A percentile compares a stretch with the other conserved stretches of the same genome.
These are phyloP conservation scores for Wallacemonas sp. DNA, from an alignment of 208 protist genomes.

Conservation along the genomic window DNA sequence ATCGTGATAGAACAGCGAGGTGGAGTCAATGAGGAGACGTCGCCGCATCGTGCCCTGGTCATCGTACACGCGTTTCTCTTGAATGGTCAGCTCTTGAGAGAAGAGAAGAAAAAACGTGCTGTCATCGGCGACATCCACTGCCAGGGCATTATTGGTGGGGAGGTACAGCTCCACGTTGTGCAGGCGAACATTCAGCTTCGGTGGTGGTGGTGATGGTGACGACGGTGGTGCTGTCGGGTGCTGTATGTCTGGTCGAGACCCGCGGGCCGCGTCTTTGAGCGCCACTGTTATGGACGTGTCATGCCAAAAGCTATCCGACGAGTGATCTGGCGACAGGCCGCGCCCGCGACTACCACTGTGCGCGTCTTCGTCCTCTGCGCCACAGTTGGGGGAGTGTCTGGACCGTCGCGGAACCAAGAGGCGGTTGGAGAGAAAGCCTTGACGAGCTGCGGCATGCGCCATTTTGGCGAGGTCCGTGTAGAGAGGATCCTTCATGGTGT, in stretches of 20 bases:
- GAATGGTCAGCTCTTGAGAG: slow-evolving; percentile 14
- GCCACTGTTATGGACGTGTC: background rate
- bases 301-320: too few species aligned
- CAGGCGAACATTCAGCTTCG: slow-evolving; percentile 1
- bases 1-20: slow-evolving; percentile 7
- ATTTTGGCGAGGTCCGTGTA: slow-evolving; percentile 16
- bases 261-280: background rate
- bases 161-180: slow-evolving; percentile 36
- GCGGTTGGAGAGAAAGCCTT: background rate
- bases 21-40: slow-evolving; percentile 8
- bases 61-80: background rate
- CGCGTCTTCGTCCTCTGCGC: too few species aligned
- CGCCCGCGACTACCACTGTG: too few species aligned
- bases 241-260: background rate
- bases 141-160: slow-evolving; percentile 26
- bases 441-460: background rate
- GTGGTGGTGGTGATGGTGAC: background rate
- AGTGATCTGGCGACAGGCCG: too few species aligned
- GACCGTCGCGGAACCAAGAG: background rate
- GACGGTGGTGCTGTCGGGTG: background rate
- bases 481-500: slow-evolving; percentile 16
- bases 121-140: slow-evolving; percentile 30
- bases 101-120: slow-evolving; percentile 35
- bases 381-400: too few species aligned
- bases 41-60: background rate